Base-by-base conservation (phyloP, 768 basidiomycete genomes). In the Rhodotorula graminis region DNA sequence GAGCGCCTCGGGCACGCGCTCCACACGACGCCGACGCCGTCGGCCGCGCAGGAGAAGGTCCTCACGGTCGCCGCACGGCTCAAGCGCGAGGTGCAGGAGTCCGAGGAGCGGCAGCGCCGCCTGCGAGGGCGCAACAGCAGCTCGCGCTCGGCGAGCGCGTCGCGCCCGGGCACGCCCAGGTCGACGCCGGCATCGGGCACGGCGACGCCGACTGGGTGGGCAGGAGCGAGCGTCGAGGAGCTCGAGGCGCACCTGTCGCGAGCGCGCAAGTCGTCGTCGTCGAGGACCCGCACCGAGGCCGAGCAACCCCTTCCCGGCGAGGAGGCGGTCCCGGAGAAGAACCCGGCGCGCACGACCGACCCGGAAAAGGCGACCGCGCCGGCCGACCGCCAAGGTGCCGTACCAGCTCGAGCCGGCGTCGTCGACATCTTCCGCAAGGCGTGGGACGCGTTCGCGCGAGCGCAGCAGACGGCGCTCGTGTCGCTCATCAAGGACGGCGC, bases 381-480 rank as follows among this genome's bases (percentile, higher is more conserved):
- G 25, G 49, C 5, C 37, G 37, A 37, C 37, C 37, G 37, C 37
- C 37, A 37, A 37, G 37, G 37, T 9, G 37, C 37, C 5, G 5
- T 5, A 9, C 40, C 16, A 33, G 44, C 2, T 1, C 44, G 14
- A 8, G 19, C 23, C 33, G 56, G 46, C 3, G 61, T 63, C 29
- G 44, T 75, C 49, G 37, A 33, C n/a, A 47, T 62, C 19, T 72
- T 75, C 31, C 63, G 65, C 21, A 53, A 60, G 47, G 68, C 75
- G 18, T 98, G 95, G 95, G 94, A 96, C 83, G 95, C 93, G 82
- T 97, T 97, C 84, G 88, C 93, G 60, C 93, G 96, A 76, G 95
- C 97, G 82, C 97, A 98, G 89, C 96, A 97, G 86, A 91, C 92
- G 52, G 93, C 95, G 72, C 92, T 92, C 80, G 89, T 91, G 81